phyloP scores from a whole-genome alignment of 345 rosid species.

The Erodium maritimum region DNA sequence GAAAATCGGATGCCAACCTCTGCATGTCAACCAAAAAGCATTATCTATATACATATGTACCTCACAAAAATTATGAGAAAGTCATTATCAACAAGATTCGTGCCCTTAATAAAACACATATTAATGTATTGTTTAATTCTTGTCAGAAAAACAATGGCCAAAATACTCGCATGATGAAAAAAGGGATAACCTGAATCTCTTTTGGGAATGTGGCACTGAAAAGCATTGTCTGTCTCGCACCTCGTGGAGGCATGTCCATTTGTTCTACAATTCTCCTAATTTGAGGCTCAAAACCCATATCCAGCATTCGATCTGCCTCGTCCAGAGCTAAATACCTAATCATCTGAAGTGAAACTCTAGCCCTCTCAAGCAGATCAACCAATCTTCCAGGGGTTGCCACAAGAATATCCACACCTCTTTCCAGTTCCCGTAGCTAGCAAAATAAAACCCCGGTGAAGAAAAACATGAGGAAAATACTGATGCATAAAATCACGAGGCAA shows the following conservation, averaged over 20 bases:
- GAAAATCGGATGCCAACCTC: slow-evolving; percentile 95
- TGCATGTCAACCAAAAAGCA: slow-evolving; percentile 24
- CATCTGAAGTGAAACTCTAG: slow-evolving; percentile 91
- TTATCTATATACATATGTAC: neutral
- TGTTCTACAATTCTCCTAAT: slow-evolving; percentile 92
- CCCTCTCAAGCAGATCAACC: slow-evolving; percentile 90
- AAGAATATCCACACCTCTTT: slow-evolving; percentile 94
- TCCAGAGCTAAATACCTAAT: slow-evolving; percentile 83
- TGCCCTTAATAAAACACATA: too few species aligned
- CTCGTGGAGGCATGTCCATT: slow-evolving; percentile 92
- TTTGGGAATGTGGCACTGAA: slow-evolving; percentile 97
- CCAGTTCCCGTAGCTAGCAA: slow-evolving; percentile 81
- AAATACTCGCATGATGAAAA: too few species aligned
- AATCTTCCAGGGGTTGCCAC: slow-evolving; percentile 98
- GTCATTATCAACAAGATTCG: neutral
- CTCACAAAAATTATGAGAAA: slow-evolving; percentile 1
- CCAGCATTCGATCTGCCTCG: slow-evolving; percentile 98
- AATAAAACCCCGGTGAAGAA: neutral
- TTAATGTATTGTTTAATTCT: neutral
- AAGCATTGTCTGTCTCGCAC: slow-evolving; percentile 80
- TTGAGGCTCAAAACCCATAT: slow-evolving; percentile 99
- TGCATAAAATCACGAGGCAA: neutral
- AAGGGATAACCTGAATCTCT: slow-evolving; percentile 82
- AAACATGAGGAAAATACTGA: neutral
- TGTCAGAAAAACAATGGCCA: too few species aligned